Evolutionary conservation across 1,284 basidiomycete genomes (phyloP), one percentile per base, ranked within the genome.

Genomic region (Chiua sp.): DNA sequence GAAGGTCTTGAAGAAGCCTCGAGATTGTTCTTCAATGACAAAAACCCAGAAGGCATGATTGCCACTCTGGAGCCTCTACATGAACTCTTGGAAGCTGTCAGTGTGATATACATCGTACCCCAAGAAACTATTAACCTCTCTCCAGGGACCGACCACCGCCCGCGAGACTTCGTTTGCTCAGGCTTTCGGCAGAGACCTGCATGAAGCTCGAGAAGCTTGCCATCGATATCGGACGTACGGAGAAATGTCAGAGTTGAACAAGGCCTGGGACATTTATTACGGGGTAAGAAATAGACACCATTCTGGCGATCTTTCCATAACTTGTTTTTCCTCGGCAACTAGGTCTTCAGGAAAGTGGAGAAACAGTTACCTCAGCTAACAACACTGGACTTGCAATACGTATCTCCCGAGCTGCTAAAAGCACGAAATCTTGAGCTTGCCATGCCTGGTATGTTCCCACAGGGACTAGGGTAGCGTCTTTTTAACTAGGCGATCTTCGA

Each of bases 221-320:
- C 83, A 90, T 56, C 83, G 94, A 48, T 99, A 93, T 82, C 88
- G 92, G 47, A 85, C 88, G 46, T 93, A 93, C 70, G 93, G 93
- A 44, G 96, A 99, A 73, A 86, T 88, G 59, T 88, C 87, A 59
- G 96, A 99, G 72, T 80, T 99, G 58, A 98, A 98, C 73, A 95
- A 94, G 73, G 98, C 98, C n/a, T 99, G 98, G 98, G 98, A 99
- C 71, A 93, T 99, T 33, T 99, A 99, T 78, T 99, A 98, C 72
- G 89, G 90, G 54, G 88, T 87, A 73, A 59, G 82, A 32, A 46
- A 28, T 1, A 8, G 37, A 53, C n/a, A 67, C 57, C 11, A 47
- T 20, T 47, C 22, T 16, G 47, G 20, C 22, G 4, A 50, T 48
- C 22, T 28, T 55, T 59, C 59, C n/a, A 8, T 44, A n/a, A 49